Evolutionary conservation across 257 asterid genomes (phyloP).

Genomic region (Nicotiana noctiflora): DNA sequence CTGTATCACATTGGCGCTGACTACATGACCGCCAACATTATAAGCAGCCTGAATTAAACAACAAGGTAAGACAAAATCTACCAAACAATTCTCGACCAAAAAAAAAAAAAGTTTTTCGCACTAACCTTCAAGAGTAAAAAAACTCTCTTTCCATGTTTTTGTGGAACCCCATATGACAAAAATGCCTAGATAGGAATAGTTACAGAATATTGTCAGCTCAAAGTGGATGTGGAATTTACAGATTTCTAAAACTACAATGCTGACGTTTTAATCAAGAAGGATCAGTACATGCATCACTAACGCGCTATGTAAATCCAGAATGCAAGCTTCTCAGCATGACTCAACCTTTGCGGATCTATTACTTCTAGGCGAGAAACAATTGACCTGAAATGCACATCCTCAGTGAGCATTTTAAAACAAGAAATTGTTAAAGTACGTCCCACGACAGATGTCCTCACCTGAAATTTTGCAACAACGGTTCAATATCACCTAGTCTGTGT

Average conservation of each 20-base stretch:
- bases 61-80: constrained; percentile 22
- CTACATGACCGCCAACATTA: constrained; percentile 73
- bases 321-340: constrained; percentile 79
- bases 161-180: constrained; percentile 84
- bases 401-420: background rate
- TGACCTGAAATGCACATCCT: constrained; percentile 35
- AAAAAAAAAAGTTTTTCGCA: background rate
- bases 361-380: constrained; percentile 78
- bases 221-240: background rate
- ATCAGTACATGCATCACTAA: constrained; percentile 88
- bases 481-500: constrained; percentile 65
- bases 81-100: background rate
- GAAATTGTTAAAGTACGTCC: background rate
- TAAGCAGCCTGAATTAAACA: constrained; percentile 67
- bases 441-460: constrained; percentile 36
- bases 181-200: constrained; percentile 43
- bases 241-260: background rate
- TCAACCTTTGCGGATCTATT: constrained; percentile 68
- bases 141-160: constrained; percentile 69
- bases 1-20: constrained; percentile 77
- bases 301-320: constrained; percentile 96
- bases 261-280: background rate
- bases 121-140: constrained; percentile 78
- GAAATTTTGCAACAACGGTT: constrained; percentile 57
- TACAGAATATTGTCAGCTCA: background rate